Evolutionary conservation across 1,284 basidiomycete species (phyloP).

Genomic region (Paramarasmius palmivorus): DNA sequence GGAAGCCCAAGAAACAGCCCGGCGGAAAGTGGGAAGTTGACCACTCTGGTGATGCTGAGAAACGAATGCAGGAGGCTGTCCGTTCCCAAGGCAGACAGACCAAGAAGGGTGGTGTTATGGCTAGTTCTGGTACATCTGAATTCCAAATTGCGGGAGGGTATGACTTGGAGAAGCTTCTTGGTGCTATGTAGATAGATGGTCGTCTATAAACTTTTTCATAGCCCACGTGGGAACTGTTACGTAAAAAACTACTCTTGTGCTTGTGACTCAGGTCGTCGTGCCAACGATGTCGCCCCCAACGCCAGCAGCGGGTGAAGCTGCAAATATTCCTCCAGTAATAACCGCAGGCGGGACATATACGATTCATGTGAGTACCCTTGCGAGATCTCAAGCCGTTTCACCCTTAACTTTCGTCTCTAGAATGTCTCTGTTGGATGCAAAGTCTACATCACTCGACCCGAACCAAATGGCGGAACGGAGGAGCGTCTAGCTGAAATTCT

Average conservation of each 20-base stretch:
- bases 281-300: conserved; percentile 22
- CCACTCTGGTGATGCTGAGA: conserved; percentile 65
- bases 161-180: conserved; percentile 70
- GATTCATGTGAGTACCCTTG: conserved; percentile 57
- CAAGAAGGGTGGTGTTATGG: conserved; percentile 81
- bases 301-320: conserved; percentile 36
- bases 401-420: conserved; percentile 44
- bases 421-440: conserved; percentile 90
- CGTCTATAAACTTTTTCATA: neutral
- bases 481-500: conserved; percentile 93
- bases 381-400: conserved; percentile 15
- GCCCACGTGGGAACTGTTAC: neutral
- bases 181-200: conserved; percentile 3
- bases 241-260: too few relatives aligned
- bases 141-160: conserved; percentile 80
- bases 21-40: conserved; percentile 44
- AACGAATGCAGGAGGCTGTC: conserved; percentile 87
- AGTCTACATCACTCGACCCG: conserved; percentile 84
- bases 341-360: conserved; percentile 75
- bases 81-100: conserved; percentile 80
- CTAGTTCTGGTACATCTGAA: conserved; percentile 72
- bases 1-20: conserved; percentile 22
- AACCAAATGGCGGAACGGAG: conserved; percentile 72
- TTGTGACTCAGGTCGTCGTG: neutral
- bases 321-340: conserved; percentile 61